A percentile compares a stretch with the other conserved stretches of the same genome.
These are phyloP conservation scores for Gossypium schwendimanii DNA, from an alignment of 441 rosid species.

Conservation along the genomic window DNA sequence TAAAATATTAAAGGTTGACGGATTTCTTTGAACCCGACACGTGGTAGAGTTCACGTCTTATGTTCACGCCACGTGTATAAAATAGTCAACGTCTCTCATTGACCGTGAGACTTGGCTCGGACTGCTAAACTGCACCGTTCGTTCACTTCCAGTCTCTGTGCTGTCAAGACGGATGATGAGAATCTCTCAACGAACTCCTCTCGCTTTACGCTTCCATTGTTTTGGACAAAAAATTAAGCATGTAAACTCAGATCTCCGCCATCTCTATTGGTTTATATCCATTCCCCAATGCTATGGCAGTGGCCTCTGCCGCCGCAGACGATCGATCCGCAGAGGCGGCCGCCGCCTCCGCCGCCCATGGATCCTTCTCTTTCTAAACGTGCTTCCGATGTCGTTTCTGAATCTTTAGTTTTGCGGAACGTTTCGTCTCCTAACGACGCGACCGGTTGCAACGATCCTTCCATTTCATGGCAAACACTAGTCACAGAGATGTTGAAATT, in stretches of 20 bases:
- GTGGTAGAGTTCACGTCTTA: not conserved
- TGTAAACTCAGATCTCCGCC: constrained; percentile 14
- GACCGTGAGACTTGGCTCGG: not conserved
- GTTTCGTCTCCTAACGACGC: constrained; percentile 30
- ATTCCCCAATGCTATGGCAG: constrained; percentile 36
- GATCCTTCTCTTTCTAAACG: constrained; percentile 33
- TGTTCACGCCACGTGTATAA: constrained; percentile 16
- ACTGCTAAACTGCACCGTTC: constrained; percentile 12
- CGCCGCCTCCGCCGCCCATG: constrained; percentile 16
- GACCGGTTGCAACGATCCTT: constrained; percentile 46
- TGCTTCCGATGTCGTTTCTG: constrained; percentile 30
- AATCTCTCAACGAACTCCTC: constrained; percentile 25
- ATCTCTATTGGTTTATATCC: not conserved
- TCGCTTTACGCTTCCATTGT: not conserved
- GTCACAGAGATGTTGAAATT: constrained; percentile 34
- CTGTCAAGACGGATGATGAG: constrained; percentile 16
- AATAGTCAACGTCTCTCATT: constrained; percentile 3
- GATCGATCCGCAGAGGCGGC: constrained; percentile 22
- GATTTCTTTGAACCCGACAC: constrained; percentile 10
- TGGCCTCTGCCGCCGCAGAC: constrained; percentile 34
- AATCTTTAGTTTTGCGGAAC: constrained; percentile 28
- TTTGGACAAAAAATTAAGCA: not conserved
- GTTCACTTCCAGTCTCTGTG: constrained; percentile 15
- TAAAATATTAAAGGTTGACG: not conserved
- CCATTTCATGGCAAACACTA: constrained; percentile 40